Conservation (phyloP, 2,329 filamentous ascomycete genomes). For the Cercospora beticola region DNA sequence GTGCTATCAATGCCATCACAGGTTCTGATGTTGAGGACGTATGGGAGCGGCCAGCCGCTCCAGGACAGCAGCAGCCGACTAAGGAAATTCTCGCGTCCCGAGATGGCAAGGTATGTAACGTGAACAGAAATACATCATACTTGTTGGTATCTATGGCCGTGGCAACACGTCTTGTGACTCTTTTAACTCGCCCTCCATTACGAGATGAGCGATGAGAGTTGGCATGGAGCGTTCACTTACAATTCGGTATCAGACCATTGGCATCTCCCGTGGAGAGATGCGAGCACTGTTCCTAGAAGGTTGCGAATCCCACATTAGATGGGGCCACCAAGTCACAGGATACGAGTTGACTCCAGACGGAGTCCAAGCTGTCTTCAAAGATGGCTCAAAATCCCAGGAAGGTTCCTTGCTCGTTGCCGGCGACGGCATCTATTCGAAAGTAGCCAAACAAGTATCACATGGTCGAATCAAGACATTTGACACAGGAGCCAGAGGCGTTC, state of each 20-base stretch:
- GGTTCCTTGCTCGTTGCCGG: constrained; percentile 61
- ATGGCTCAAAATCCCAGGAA: constrained; percentile 59
- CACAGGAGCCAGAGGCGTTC: constrained; percentile 62
- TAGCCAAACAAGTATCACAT: constrained; percentile 60
- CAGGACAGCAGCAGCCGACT: constrained; percentile 21
- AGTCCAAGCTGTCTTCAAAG: constrained; percentile 59
- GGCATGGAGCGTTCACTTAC: not conserved
- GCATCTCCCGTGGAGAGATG: constrained; percentile 65
- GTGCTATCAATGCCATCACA: constrained; percentile 54
- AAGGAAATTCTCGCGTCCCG: constrained; percentile 48
- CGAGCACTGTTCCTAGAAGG: constrained; percentile 58
- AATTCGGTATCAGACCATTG: constrained; percentile 51
- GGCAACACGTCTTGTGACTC: not conserved
- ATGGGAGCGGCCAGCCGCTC: constrained; percentile 7
- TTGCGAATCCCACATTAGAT: constrained; percentile 56
- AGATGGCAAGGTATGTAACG: constrained; percentile 45
- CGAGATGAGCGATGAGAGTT: not conserved
- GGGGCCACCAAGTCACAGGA: constrained; percentile 56
- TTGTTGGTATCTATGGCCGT: not conserved
- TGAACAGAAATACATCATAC: not conserved
- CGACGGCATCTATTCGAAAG: constrained; percentile 62
- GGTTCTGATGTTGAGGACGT: constrained; percentile 41
- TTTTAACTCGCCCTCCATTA: not conserved
- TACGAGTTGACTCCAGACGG: constrained; percentile 58
- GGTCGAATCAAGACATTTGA: constrained; percentile 63